These are phyloP conservation scores for Striga asiatica DNA, from an alignment of 257 asterid species.

Conservation along the genomic window DNA sequence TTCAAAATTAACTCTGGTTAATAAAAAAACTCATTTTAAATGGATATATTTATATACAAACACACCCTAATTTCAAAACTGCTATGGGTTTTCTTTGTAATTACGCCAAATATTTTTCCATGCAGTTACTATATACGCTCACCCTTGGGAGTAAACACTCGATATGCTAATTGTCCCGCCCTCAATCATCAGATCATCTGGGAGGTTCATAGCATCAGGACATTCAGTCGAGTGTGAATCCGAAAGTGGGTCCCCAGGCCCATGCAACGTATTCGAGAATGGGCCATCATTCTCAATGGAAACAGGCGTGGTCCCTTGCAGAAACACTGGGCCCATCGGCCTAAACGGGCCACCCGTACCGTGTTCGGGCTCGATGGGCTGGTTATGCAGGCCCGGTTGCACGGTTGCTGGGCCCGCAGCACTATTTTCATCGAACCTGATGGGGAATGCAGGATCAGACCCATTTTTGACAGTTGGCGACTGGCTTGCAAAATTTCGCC, in stretches of 20 bases:
- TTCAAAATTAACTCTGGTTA: too few relatives aligned
- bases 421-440: slow-evolving; percentile 47
- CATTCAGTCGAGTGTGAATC: slow-evolving; percentile 44
- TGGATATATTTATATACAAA: too few relatives aligned
- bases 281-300: slow-evolving; percentile 33
- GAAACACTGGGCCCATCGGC: slow-evolving; percentile 38
- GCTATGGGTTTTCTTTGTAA: not conserved
- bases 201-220: slow-evolving; percentile 37
- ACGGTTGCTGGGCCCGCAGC: slow-evolving; percentile 30
- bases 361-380: slow-evolving; percentile 45
- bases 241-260: slow-evolving; percentile 35
- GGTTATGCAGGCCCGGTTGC: slow-evolving; percentile 44
- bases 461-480: slow-evolving; percentile 47
- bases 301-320: slow-evolving; percentile 30
- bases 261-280: slow-evolving; percentile 37
- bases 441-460: slow-evolving; percentile 37
- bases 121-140: slow-evolving; percentile 20
- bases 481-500: slow-evolving; percentile 56
- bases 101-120: not conserved
- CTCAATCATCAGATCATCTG: slow-evolving; percentile 54
- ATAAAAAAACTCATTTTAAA: too few relatives aligned
- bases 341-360: slow-evolving; percentile 36
- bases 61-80: not conserved
- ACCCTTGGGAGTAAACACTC: slow-evolving; percentile 82
- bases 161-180: slow-evolving; percentile 92